Base-by-base conservation (phyloP, 768 basidiomycete species). In the Termitomyces bulborhizus region DNA sequence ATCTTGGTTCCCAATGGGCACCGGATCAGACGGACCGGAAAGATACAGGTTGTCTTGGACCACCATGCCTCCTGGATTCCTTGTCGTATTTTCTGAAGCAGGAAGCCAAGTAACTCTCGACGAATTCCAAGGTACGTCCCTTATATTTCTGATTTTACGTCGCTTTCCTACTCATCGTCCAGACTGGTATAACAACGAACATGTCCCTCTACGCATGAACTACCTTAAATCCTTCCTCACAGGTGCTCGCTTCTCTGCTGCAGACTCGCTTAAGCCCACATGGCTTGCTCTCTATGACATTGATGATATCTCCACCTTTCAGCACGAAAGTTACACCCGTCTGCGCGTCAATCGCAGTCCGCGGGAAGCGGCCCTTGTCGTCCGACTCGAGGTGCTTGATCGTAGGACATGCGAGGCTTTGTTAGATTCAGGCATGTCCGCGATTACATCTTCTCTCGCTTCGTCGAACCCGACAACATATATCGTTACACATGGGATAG, bases 141-240 rank as follows among this genome's bases (percentile, higher is more conserved):
- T 2, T 34, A 2, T 11, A 21, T 46, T 50, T 3, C 1, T 13
- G 16, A 43, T 36, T n/a, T 27, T 6, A 27, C 37, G 16, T 54
- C 11, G 37, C 12, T 3, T 27, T 27, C 45, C 44, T 26, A 52
- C 44, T 11, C 5, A 21, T 34, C 36, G n/a, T 42, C 8, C 44
- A 76, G 77, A 77, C 55, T 82, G 80, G 80, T 82, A 82, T 65
- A 71, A 80, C 60, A 77, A 78, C 53, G 80, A 82, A 66, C 80
- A 81, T 59, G 73, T 82, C 36, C 79, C 79, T 0, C 65, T 80
- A 1, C 75, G 80, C 11, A 64, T 81, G 52, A 69, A 81, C 57
- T 68, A 73, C 53, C 66, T 80, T 5, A 63, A 66, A 6, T 71
- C 73, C 8, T 80, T 81, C 66, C 69, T 78, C 40, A 76, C 77